A percentile compares a stretch with the other conserved stretches of the same genome.
Conservation (phyloP, 2,329 filamentous ascomycete species). For the Davidsoniella eucalypti region DNA sequence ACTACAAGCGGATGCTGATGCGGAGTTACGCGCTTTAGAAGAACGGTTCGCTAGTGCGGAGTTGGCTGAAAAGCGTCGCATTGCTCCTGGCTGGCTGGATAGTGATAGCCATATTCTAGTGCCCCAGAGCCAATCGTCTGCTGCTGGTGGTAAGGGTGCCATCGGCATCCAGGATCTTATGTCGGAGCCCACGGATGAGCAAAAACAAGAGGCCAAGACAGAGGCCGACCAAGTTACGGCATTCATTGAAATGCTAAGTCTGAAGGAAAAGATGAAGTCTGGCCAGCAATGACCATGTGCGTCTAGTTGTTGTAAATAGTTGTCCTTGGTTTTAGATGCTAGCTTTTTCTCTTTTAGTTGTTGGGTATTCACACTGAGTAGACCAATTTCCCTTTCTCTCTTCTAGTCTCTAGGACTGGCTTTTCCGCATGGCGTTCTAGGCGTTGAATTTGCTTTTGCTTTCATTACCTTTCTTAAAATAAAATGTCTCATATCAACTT, state of each 20-base stretch:
- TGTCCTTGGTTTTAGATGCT: no score
- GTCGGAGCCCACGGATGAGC: conserved; percentile 12
- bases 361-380: no score
- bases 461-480: no score
- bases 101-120: conserved; percentile 53
- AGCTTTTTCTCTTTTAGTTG: no score
- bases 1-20: conserved; percentile 50
- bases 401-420: no score
- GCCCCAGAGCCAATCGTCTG: conserved; percentile 34
- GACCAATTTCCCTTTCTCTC: no score
- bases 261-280: conserved; percentile 9
- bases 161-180: conserved; percentile 15
- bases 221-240: conserved; percentile 28
- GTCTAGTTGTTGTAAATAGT: no score
- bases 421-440: no score
- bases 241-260: conserved; percentile 9
- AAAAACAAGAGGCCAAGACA: conserved; percentile 2
- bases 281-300: no score
- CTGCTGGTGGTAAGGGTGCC: conserved; percentile 14
- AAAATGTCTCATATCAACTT: no score
- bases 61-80: conserved; percentile 60
- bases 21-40: conserved; percentile 53
- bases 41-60: conserved; percentile 47
- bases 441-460: no score
- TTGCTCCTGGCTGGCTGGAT: conserved; percentile 70